Evolutionary conservation across 768 basidiomycete species (phyloP), one percentile per base, ranked within the genome.

Genomic region (Gloeostereum incarnatum): DNA sequence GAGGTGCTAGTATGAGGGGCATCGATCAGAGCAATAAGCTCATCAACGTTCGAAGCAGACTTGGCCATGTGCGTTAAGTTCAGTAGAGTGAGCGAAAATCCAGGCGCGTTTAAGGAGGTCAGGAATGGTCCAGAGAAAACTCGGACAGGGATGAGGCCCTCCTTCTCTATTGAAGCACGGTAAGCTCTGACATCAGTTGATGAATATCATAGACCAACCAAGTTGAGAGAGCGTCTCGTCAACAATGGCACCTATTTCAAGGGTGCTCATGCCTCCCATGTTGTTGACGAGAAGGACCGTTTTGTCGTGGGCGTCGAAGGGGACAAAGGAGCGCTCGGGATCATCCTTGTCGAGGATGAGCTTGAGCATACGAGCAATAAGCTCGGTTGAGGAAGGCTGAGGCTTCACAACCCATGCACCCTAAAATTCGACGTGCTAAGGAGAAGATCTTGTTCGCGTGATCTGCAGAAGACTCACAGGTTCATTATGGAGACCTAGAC

Each of bases 281-380:
- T 92, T 93, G 60, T 94, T 94, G 17, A 92, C 73, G 11, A 94
- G 60, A 3, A 92, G 62, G 2, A 89, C 81, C 4, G 92, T 77
- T 23, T 73, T 65, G 44, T 91, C 87, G 17, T 73, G 66, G 26
- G 73, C 71, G n/a, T n/a, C n/a, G n/a, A n/a, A n/a, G n/a, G n/a
- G n/a, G n/a, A n/a, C n/a, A n/a, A n/a, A n/a, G n/a, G n/a, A n/a
- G n/a, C n/a, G n/a, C n/a, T n/a, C n/a, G n/a, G n/a, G n/a, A 34
- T 9, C 32, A 17, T 17, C 32, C 32, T 34, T 34, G 9, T 34
- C 32, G 18, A 34, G 32, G 17, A 34, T 34, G 32, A 9, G 17
- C 18, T 34, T 34, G 32, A 34, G 8, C 32, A 34, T 34, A 19
- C 11, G 32, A 8, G 13, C 8, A 34, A 34, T 17, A 8, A 34